Evolutionary conservation across 495 filamentous ascomycete species (phyloP), one percentile per base, ranked within the genome.

Genomic region (Penicillium coprophilum): DNA sequence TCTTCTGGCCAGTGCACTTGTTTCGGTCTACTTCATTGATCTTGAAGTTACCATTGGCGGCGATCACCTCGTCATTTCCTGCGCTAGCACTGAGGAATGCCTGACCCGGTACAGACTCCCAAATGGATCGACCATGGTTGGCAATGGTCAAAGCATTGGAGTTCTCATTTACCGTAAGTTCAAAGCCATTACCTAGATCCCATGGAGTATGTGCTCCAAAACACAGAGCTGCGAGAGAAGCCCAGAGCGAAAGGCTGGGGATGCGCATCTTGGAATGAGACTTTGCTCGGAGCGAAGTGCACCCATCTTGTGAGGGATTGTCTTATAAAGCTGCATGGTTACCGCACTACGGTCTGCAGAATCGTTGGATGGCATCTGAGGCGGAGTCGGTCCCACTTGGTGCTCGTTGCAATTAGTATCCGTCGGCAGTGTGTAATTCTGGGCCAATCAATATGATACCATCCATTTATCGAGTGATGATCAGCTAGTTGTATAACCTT

Each of bases 21-120:
- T 51, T 50, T 3, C 47, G 32, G 32, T 67, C 61, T 6, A 67
- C 56, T n/a, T 64, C 51, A 11, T 55, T 62, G 44, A 67, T 62
- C 38, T 67, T 62, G 58, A 64, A 67, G 46, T 62, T 64, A 24
- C 64, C 64, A 40, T 54, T 64, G 15, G 61, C 56, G 13, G 36
- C 56, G n/a, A 59, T 47, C 30, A 67, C 54, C 12, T 56, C 23
- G 28, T 67, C 64, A 17, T 45, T 30, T 6, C 61, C 64, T 15
- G 61, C 53, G 17, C 61, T 64, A 1, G 64, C 61, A 45, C 64
- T 62, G 21, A 67, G 59, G 43, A 67, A 64, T 4, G 52, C 15
- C 20, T 59, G 23, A 2, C 51, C 43, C 24, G 64, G 43, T 1
- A 59, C 28, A 15, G 64, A 64, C 24, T 67, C 61, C 64, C 61